Evolutionary conservation across 352 stramenopile genomes (phyloP), one percentile per base, ranked within the genome.

Genomic region (Pythium oligandrum): DNA sequence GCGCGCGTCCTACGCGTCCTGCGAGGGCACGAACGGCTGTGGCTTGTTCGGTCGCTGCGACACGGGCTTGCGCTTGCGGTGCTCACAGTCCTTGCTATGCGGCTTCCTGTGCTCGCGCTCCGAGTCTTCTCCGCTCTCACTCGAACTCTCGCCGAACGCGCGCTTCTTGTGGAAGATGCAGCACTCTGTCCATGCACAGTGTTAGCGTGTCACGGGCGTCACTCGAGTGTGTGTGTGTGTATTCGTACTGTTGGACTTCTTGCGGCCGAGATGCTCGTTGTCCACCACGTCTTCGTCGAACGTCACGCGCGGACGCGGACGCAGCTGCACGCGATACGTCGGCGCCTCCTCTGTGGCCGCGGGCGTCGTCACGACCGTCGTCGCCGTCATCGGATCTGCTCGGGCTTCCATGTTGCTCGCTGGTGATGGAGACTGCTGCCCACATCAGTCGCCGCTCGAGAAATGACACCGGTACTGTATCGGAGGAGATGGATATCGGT

Each of bases 161-260:
- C 85, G 78, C 55, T 89, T 92, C 72, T 97, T 97, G 81, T 97
- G 88, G 66, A 96, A 97, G 43, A 97, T 87, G 63, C 90, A 97
- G 73, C 90, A 97, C 58, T 91, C 84, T 95, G 50, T 5, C 48
- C 4, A 47, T n/a, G 6, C 43, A 48, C 11, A 32, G 45, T 39
- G 9, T 51, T 36, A 17, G 33, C 45, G 32, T 51, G 45, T 17
- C 8, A 26, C 17, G 17, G 17, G 17, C 17, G 17, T 26, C 17
- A 26, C 17, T 26, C 17, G 17, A 26, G 17, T 26, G 17, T 26
- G 17, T 26, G 17, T 26, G 17, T 26, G 17, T 26, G 44, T 34
- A 4, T 3, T 58, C 56, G 47, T 64, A 95, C 87, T 94, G 49
- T 97, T 97, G 38, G 84, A 96, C 40, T 88, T 93, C 64, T 89